Conservation (phyloP, 1,139 yeast genomes). For the Magnusiomyces tetraspermus region DNA sequence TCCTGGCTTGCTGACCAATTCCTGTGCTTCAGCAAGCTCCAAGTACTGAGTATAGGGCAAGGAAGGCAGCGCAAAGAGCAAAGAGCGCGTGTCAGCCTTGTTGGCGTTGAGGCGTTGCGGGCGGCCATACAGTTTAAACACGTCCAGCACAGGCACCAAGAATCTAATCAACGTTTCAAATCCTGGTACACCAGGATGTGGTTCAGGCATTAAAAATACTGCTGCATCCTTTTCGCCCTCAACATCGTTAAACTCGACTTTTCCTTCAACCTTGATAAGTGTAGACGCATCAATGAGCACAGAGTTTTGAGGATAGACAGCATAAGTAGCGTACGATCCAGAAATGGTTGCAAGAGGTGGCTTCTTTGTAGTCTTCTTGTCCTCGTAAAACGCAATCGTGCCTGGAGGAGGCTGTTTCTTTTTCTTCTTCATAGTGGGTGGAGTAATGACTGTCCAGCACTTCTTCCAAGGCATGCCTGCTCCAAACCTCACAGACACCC, state of each 20-base stretch:
- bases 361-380: slow-evolving; percentile 46
- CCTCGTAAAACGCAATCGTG: slow-evolving; percentile 34
- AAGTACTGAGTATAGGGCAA: slow-evolving; percentile 81
- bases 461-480: slow-evolving; percentile 98
- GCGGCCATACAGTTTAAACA: slow-evolving; percentile 83
- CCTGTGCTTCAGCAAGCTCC: slow-evolving; percentile 46
- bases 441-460: slow-evolving; percentile 88
- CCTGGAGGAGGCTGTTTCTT: slow-evolving; percentile 34
- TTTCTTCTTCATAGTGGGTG: slow-evolving; percentile 40
- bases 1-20: slow-evolving; percentile 33
- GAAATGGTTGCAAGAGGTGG: slow-evolving; percentile 71
- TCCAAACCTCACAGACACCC: slow-evolving; percentile 92
- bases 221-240: slow-evolving; percentile 63
- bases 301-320: slow-evolving; percentile 84
- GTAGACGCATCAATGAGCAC: slow-evolving; percentile 77
- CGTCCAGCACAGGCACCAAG: slow-evolving; percentile 73
- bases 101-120: slow-evolving; percentile 85
- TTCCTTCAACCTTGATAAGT: slow-evolving; percentile 79
- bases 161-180: slow-evolving; percentile 88
- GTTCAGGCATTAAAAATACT: slow-evolving; percentile 92
- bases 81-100: slow-evolving; percentile 65
- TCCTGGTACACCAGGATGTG: slow-evolving; percentile 87
- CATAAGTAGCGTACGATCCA: slow-evolving; percentile 66
- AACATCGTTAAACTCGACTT: slow-evolving; percentile 50
- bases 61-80: slow-evolving; percentile 85